Evolutionary conservation across 2,329 filamentous ascomycete genomes (phyloP).

Genomic region (Macroventuria anomochaeta): DNA sequence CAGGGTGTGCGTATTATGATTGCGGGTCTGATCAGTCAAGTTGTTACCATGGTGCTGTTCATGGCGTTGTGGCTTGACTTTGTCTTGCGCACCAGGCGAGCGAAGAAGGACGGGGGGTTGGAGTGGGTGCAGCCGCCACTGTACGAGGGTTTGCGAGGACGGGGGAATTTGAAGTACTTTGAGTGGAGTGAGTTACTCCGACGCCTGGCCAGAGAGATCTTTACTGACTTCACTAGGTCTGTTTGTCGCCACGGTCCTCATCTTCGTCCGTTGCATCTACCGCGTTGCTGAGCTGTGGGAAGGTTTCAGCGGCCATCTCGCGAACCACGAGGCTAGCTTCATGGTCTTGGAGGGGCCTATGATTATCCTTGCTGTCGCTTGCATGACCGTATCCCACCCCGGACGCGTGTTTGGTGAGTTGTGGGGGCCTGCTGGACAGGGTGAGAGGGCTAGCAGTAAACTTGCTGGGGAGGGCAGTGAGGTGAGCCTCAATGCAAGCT

Average conservation of each 20-base stretch:
- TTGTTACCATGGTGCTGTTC: slow-evolving; percentile 59
- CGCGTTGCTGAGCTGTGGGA: slow-evolving; percentile 56
- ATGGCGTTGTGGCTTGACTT: slow-evolving; percentile 50
- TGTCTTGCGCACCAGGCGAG: slow-evolving; percentile 25
- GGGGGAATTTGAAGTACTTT: slow-evolving; percentile 25
- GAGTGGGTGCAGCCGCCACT: slow-evolving; percentile 28
- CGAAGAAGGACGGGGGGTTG: slow-evolving; percentile 25
- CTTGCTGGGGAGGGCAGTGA: slow-evolving; percentile 15
- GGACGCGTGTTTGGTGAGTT: slow-evolving; percentile 34
- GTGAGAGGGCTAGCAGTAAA: slow-evolving; percentile 23
- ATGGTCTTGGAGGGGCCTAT: slow-evolving; percentile 61
- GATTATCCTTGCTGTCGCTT: slow-evolving; percentile 55
- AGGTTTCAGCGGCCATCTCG: slow-evolving; percentile 53
- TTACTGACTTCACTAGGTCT: slow-evolving; percentile 36
- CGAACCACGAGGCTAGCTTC: slow-evolving; percentile 56
- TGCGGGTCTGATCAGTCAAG: slow-evolving; percentile 62
- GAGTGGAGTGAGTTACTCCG: slow-evolving; percentile 31
- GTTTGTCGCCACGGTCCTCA: slow-evolving; percentile 50
- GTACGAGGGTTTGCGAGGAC: slow-evolving; percentile 26
- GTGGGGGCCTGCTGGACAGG: slow-evolving; percentile 36
- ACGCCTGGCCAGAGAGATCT: background rate
- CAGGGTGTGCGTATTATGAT: slow-evolving; percentile 62
- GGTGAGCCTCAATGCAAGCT: slow-evolving; percentile 19
- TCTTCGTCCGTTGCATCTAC: slow-evolving; percentile 56
- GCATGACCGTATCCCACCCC: slow-evolving; percentile 56